Evolutionary conservation across 495 filamentous ascomycete species (phyloP).

Genomic region (Hypomontagnella submonticulosa): DNA sequence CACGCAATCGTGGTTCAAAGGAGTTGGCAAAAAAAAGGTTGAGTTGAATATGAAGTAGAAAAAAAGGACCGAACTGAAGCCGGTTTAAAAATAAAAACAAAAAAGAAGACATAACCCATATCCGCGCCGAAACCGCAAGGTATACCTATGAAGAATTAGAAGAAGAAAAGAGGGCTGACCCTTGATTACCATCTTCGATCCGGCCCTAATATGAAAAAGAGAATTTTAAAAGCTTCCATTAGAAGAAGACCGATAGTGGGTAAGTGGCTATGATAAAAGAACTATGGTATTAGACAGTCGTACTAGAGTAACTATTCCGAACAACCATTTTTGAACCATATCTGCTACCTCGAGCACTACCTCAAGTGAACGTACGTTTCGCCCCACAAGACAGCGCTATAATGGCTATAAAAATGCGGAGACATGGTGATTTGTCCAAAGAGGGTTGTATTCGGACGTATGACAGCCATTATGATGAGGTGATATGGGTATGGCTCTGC

Average conservation of each 20-base stretch:
- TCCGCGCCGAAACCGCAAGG: conserved; percentile 40
- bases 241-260: conserved; percentile 9
- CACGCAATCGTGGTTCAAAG: conserved; percentile 14
- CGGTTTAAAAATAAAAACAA: conserved; percentile 21
- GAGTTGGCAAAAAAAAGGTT: conserved; percentile 30
- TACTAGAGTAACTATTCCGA: conserved; percentile 25
- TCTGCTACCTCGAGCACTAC: conserved; percentile 21
- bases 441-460: conserved; percentile 13
- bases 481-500: not conserved
- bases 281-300: conserved; percentile 24
- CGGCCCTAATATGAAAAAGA: conserved; percentile 10
- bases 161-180: conserved; percentile 25
- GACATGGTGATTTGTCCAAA: conserved; percentile 7
- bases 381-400: conserved; percentile 9
- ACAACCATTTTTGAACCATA: conserved; percentile 21
- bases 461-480: conserved; percentile 8
- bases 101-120: conserved; percentile 5
- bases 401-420: conserved; percentile 15
- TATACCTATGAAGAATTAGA: conserved; percentile 41
- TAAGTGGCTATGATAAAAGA: conserved; percentile 22
- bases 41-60: conserved; percentile 22
- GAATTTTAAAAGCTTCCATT: conserved; percentile 14
- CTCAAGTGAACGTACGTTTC: conserved; percentile 8
- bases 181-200: conserved; percentile 39
- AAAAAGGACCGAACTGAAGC: conserved; percentile 17